phyloP scores from a whole-genome alignment of 306 rosid genomes.

The Cicer judaicum region DNA sequence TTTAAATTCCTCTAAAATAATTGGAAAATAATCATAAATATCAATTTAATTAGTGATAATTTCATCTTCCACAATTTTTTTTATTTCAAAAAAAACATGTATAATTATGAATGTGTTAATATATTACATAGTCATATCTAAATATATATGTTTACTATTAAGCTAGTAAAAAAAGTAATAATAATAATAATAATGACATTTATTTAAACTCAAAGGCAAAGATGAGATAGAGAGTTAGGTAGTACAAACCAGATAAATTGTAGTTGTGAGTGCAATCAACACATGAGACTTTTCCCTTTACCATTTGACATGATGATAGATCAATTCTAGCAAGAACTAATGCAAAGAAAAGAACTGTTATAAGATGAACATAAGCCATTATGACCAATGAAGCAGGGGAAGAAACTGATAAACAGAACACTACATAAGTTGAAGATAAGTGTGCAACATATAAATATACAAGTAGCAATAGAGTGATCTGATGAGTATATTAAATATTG shows the following conservation, averaged over 20 bases:
- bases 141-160: not conserved
- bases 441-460: conserved; percentile 41
- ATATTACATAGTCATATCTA: not conserved
- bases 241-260: conserved; percentile 67
- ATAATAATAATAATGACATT: not conserved
- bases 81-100: not conserved
- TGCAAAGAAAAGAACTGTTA: conserved; percentile 60
- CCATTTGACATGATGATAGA: conserved; percentile 50
- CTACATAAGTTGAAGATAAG: conserved; percentile 16
- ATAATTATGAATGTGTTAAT: not conserved
- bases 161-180: not conserved
- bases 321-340: conserved; percentile 50
- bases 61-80: too few relatives aligned
- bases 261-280: conserved; percentile 64
- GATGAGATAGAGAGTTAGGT: not conserved
- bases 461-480: not conserved
- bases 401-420: conserved; percentile 20
- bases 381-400: conserved; percentile 43
- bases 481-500: conserved; percentile 44
- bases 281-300: conserved; percentile 74
- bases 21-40: too few relatives aligned
- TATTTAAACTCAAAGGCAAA: not conserved
- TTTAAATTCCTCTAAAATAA: too few relatives aligned
- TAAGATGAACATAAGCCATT: conserved; percentile 56
- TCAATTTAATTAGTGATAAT: too few relatives aligned